Percentiles rank a stretch among this genome's conserved stretches.
Evolutionary conservation across 805 yeast genomes (phyloP).

Genomic region (Cyberlindnera nakhonratchasimensis): DNA sequence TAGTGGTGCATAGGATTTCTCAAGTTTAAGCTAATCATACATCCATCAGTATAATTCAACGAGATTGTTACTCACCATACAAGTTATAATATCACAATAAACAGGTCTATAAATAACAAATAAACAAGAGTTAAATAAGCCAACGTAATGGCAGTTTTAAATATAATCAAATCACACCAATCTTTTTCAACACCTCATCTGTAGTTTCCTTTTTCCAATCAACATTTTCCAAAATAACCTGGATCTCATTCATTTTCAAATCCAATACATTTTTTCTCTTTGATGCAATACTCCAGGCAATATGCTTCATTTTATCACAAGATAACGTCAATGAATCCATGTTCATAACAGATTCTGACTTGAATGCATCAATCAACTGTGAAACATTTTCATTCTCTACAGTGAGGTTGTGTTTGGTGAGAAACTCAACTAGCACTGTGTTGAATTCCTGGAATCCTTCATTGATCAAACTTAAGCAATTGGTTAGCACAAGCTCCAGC

Average conservation of each 20-base stretch:
- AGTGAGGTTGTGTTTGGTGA: constrained; percentile 5
- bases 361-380: constrained; percentile 5
- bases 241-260: constrained; percentile 23
- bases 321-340: constrained; percentile 1
- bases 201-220: constrained; percentile 34
- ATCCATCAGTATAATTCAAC: too few relatives aligned
- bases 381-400: constrained; percentile 8
- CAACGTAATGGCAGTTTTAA: too few relatives aligned
- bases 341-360: not conserved
- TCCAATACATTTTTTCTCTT: constrained; percentile 8
- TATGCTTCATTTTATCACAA: constrained; percentile 9
- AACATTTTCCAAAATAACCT: constrained; percentile 29
- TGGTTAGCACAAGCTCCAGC: constrained; percentile 14
- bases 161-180: constrained; percentile 29
- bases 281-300: constrained; percentile 6
- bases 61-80: too few relatives aligned
- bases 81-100: not conserved
- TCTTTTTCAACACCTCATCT: constrained; percentile 33
- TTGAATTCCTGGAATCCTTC: constrained; percentile 18
- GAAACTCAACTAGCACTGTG: constrained; percentile 7
- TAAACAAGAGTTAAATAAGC: not conserved
- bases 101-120: not conserved
- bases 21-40: too few relatives aligned
- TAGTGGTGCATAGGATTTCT: too few relatives aligned
- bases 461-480: constrained; percentile 14